Conservation (phyloP, 2,329 filamentous ascomycete species). For the Alternaria alternata region DNA sequence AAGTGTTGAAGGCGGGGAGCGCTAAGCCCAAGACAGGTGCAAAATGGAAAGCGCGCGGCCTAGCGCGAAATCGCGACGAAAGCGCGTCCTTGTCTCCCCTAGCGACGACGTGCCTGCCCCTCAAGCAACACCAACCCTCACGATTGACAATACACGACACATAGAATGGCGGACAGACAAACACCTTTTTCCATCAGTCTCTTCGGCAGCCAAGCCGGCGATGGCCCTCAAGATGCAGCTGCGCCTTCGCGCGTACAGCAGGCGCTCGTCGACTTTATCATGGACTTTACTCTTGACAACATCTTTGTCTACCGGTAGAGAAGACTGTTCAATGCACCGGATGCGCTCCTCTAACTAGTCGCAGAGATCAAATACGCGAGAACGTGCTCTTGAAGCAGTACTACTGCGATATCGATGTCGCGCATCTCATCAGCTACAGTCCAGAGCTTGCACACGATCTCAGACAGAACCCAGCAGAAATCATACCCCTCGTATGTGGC, state of each 20-base stretch:
- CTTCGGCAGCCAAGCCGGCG: slow-evolving; percentile 61
- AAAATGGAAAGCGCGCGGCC: slow-evolving; percentile 23
- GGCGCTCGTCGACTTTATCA: slow-evolving; percentile 86
- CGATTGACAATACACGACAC: slow-evolving; percentile 15
- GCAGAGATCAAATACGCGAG: slow-evolving; percentile 90
- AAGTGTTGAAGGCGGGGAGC: background rate
- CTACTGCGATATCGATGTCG: slow-evolving; percentile 95
- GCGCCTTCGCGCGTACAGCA: slow-evolving; percentile 66
- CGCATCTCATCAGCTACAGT: slow-evolving; percentile 93
- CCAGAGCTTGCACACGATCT: slow-evolving; percentile 92
- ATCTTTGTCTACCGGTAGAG: slow-evolving; percentile 84
- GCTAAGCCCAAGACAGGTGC: slow-evolving; percentile 14
- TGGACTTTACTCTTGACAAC: slow-evolving; percentile 94
- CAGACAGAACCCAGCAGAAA: slow-evolving; percentile 87
- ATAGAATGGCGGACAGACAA: slow-evolving; percentile 70
- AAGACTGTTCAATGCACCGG: background rate
- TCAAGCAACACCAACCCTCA: slow-evolving; percentile 23
- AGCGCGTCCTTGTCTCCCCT: slow-evolving; percentile 29
- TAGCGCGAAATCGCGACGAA: slow-evolving; percentile 19
- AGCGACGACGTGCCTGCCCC: slow-evolving; percentile 28
- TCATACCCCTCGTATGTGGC: slow-evolving; percentile 81
- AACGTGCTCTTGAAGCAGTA: slow-evolving; percentile 95
- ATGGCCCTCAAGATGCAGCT: slow-evolving; percentile 42
- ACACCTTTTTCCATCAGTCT: slow-evolving; percentile 87
- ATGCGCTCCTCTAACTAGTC: slow-evolving; percentile 42